phyloP scores from a whole-genome alignment of 768 basidiomycete species.

The Tricholoma furcatifolium region DNA sequence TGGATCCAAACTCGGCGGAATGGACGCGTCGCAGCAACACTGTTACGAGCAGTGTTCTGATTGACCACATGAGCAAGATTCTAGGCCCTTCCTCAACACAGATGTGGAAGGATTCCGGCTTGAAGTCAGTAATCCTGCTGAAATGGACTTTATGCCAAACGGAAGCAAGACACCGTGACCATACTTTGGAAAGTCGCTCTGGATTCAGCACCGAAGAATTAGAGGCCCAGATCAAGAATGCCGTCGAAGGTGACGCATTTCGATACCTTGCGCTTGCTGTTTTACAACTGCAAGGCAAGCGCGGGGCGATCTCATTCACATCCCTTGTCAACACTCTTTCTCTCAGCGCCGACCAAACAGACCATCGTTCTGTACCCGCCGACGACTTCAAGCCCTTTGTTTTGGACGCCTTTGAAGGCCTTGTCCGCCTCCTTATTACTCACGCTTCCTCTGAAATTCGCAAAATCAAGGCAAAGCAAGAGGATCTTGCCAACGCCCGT shows the following conservation, averaged over 20 bases:
- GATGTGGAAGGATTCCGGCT: slow-evolving; percentile 66
- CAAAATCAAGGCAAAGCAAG: slow-evolving; percentile 88
- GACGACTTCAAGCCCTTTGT: slow-evolving; percentile 55
- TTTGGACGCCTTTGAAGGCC: slow-evolving; percentile 64
- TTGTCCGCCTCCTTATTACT: slow-evolving; percentile 69
- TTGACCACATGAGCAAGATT: slow-evolving; percentile 60
- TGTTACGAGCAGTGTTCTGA: slow-evolving; percentile 43
- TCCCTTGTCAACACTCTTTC: slow-evolving; percentile 33
- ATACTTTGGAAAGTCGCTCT: slow-evolving; percentile 57
- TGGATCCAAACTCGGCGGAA: slow-evolving; percentile 48
- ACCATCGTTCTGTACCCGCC: slow-evolving; percentile 43
- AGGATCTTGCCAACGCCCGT: slow-evolving; percentile 74
- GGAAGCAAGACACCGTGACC: slow-evolving; percentile 67
- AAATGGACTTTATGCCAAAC: slow-evolving; percentile 89
- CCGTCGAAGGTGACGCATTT: slow-evolving; percentile 83
- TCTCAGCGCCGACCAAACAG: slow-evolving; percentile 38
- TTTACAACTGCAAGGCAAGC: slow-evolving; percentile 50
- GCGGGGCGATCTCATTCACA: slow-evolving; percentile 31
- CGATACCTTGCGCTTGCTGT: slow-evolving; percentile 64
- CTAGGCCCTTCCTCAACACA: slow-evolving; percentile 40
- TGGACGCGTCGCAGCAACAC: slow-evolving; percentile 47
- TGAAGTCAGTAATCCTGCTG: slow-evolving; percentile 74
- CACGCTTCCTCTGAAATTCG: slow-evolving; percentile 80
- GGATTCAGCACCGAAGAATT: slow-evolving; percentile 78
- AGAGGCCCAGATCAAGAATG: slow-evolving; percentile 79